Base-by-base conservation (phyloP, 495 filamentous ascomycete species). In the Usnea hakonensis region DNA sequence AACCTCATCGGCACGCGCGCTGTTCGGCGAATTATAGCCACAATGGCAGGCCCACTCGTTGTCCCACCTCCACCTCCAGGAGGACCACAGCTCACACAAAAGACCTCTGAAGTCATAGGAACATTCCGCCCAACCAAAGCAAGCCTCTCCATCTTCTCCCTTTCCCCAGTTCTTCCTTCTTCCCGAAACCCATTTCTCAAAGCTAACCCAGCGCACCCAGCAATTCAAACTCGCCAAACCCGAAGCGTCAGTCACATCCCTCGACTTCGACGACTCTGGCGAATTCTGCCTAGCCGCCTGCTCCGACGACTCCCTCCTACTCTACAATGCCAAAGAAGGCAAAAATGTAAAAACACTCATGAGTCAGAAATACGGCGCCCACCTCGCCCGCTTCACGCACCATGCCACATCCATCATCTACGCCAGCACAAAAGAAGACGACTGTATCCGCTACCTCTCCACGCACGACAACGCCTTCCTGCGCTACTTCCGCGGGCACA, bases 191-290 rank as follows among this genome's bases (percentile, higher is more conserved):
- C 7, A 14, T 23, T 5, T 1, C 5, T 26, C n/a, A 36, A 43
- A 0, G 30, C 54, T 68, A 55, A 64, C n/a, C 5, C 21, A 8
- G 2, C 28, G 2, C 28, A 8, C 7, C 2, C 52, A 70, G 68
- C 63, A 54, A 40, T 70, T 70, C 61, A 68, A 66, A 55, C 60
- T 68, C 41, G 43, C 57, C 28, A 65, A 46, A 33, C 37, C 66
- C 38, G 66, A 65, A 62, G 55, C 62, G 0, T 58, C 55, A 54
- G 74, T 81, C 46, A 88, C 85, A 2, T 97, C 92, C 6, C 83
- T 99, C 67, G 92, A 97, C 76, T 97, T 96, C 68, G 92, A 97
- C 74, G 91, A 97, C 77, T 86, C 87, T 30, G 94, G 94, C 69
- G 91, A 96, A 65, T 88, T 89, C 43, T 79, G 92, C 44, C 89